A percentile compares a stretch with the other conserved stretches of the same genome.
phyloP scores from a whole-genome alignment of 768 basidiomycete species.

The Termitomyces sp. region DNA sequence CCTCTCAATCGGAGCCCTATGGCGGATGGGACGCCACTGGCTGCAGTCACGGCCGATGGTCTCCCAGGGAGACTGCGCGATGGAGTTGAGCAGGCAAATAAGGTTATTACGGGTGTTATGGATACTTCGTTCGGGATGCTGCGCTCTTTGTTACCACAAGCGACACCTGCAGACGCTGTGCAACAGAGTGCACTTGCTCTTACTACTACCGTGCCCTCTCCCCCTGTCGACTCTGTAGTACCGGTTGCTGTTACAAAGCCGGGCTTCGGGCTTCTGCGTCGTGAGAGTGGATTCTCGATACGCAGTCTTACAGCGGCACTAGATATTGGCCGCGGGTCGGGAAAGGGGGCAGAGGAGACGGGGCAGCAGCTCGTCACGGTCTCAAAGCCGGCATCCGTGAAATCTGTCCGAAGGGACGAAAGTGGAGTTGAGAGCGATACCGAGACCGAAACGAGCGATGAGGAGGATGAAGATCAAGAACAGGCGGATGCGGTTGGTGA shows the following conservation, averaged over 20 bases:
- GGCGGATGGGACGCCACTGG: conserved; percentile 37
- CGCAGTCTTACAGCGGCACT: conserved; percentile 65
- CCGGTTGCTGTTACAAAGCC: conserved; percentile 31
- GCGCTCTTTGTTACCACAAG: conserved; percentile 63
- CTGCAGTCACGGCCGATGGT: conserved; percentile 37
- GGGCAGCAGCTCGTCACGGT: conserved; percentile 46
- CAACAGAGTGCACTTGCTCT: neutral
- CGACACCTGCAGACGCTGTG: conserved; percentile 16
- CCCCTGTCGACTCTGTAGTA: conserved; percentile 12
- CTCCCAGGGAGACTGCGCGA: conserved; percentile 53
- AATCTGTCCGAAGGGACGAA: conserved; percentile 22
- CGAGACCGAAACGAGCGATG: conserved; percentile 25
- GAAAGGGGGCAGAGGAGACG: conserved; percentile 26
- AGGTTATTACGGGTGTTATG: conserved; percentile 82
- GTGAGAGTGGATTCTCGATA: conserved; percentile 81
- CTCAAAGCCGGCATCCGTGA: conserved; percentile 34
- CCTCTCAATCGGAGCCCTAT: conserved; percentile 55
- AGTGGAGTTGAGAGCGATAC: conserved; percentile 25
- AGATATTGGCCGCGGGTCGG: conserved; percentile 37
- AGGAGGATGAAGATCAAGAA: conserved; percentile 36
- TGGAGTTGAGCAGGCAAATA: conserved; percentile 78
- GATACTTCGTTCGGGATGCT: conserved; percentile 88
- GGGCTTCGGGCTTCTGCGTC: conserved; percentile 62
- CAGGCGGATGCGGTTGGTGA: conserved; percentile 28
- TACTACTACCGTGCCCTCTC: neutral